A percentile compares a stretch with the other conserved stretches of the same genome.
These are phyloP conservation scores for Carallia pectinifolia DNA, from an alignment of 345 rosid genomes.

Conservation along the genomic window DNA sequence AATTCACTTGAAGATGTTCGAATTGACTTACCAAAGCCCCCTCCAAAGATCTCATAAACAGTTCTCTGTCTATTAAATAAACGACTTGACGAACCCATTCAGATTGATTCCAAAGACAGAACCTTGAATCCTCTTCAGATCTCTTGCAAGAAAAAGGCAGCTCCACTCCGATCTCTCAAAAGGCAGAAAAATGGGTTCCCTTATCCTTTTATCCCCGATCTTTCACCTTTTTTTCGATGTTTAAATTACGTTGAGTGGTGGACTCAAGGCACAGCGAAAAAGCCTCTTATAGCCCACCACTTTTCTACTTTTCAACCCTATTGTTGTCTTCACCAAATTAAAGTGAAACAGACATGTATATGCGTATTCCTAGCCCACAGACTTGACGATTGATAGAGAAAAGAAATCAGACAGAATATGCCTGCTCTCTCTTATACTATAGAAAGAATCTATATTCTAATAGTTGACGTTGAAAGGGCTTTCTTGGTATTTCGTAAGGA, in stretches of 20 bases:
- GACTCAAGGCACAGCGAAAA: constrained; percentile 58
- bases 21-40: constrained; percentile 28
- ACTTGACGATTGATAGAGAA: too few species aligned
- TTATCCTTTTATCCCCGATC: constrained; percentile 2
- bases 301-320: constrained; percentile 7
- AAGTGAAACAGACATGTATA: too few species aligned
- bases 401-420: too few species aligned
- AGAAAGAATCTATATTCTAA: too few species aligned
- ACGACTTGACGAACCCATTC: constrained; percentile 62
- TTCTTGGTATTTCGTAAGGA: too few species aligned
- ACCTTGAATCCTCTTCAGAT: constrained; percentile 42
- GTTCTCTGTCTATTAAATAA: constrained; percentile 64
- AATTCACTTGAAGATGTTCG: too few species aligned
- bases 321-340: too few species aligned
- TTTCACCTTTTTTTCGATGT: too few species aligned
- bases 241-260: constrained; percentile 23
- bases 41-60: constrained; percentile 81
- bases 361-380: too few species aligned
- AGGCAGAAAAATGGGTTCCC: constrained; percentile 12
- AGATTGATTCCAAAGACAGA: constrained; percentile 7
- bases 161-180: constrained; percentile 10
- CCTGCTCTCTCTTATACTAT: too few species aligned
- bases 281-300: constrained; percentile 38
- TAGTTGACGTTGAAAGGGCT: too few species aligned
- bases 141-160: constrained; percentile 26